Base-by-base conservation (phyloP, 2,329 filamentous ascomycete species). In the Metarhizium robertsii region DNA sequence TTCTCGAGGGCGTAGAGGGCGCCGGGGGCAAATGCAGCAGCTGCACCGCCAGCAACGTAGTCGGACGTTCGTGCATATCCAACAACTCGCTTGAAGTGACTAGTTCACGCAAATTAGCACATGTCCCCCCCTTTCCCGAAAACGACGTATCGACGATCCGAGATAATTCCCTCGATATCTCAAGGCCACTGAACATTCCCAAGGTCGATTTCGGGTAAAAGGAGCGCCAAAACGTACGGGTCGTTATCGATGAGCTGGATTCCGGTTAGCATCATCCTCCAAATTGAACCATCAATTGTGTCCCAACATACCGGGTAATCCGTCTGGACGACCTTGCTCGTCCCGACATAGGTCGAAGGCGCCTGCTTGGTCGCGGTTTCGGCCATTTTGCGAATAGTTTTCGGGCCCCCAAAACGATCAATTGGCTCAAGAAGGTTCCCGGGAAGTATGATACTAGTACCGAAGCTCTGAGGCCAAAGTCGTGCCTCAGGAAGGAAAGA, bases 231-330 rank as follows among this genome's bases (percentile, higher is more conserved):
- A 49, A 71, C 71, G 56, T 92, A 96, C 92, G 94, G 94, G 75
- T 99, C 94, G 78, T 90, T 95, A 79, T 99, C 94, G 75, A 99
- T 97, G 77, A 97, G 88, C 94, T 99, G 75, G 63, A 67, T 67
- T 60, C 57, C 58, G 50, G 55, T 65, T 61, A 63, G 58, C 45
- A 42, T 47, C 13, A 2, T 34, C 38, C 7, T 53, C 18, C n/a
- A 56, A 56, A 61, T 64, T 65, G 60, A 60, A 57, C 54, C 43
- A 50, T 34, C 60, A 61, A 60, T 58, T 53, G 60, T 16, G 50
- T 6, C 53, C 32, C 56, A 55, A 78, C 89, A 67, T 77, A 97
- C 94, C 57, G 92, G 92, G 72, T 89, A 97, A 58, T 94, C 86
- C 65, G 88, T 89, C 70, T 86, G 79, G 65, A 91, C 76, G 69